Evolutionary conservation across 2,329 filamentous ascomycete species (phyloP).

Genomic region (Fusarium guadeloupense): DNA sequence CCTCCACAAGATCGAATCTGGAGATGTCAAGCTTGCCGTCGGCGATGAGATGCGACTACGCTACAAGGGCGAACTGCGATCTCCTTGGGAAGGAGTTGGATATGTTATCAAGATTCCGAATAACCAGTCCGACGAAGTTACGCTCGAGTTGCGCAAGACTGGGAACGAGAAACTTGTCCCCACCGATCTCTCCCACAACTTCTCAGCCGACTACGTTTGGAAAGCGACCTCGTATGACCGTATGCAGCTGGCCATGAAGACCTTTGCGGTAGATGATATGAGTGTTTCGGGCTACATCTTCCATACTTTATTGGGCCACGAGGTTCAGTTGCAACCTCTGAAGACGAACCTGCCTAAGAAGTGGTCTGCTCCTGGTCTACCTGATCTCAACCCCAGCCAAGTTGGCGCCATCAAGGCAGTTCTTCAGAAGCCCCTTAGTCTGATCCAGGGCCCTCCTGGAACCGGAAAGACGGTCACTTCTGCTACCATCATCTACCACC

Average conservation of each 20-base stretch:
- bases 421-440: slow-evolving; percentile 88
- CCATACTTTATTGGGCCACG: slow-evolving; percentile 93
- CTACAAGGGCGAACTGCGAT: slow-evolving; percentile 92
- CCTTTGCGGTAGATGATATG: slow-evolving; percentile 96
- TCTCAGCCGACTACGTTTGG: slow-evolving; percentile 99
- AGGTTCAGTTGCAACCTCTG: slow-evolving; percentile 93
- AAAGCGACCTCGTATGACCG: slow-evolving; percentile 99
- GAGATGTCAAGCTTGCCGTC: slow-evolving; percentile 96
- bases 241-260: slow-evolving; percentile 99
- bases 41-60: slow-evolving; percentile 98
- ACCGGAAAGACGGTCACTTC: slow-evolving; percentile 99
- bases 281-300: slow-evolving; percentile 99
- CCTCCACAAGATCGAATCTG: slow-evolving; percentile 94
- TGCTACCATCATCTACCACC: slow-evolving; percentile 97
- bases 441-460: slow-evolving; percentile 96
- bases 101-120: slow-evolving; percentile 99
- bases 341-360: slow-evolving; percentile 96
- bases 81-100: slow-evolving; percentile 95
- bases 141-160: slow-evolving; percentile 90
- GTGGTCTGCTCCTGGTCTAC: slow-evolving; percentile 92
- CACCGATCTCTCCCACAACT: slow-evolving; percentile 96
- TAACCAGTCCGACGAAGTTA: slow-evolving; percentile 98
- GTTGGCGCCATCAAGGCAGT: slow-evolving; percentile 97
- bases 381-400: slow-evolving; percentile 94
- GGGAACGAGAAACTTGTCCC: slow-evolving; percentile 96